These are phyloP conservation scores for Quercus tomentella DNA, from an alignment of 331 rosid genomes.

Conservation along the genomic window DNA sequence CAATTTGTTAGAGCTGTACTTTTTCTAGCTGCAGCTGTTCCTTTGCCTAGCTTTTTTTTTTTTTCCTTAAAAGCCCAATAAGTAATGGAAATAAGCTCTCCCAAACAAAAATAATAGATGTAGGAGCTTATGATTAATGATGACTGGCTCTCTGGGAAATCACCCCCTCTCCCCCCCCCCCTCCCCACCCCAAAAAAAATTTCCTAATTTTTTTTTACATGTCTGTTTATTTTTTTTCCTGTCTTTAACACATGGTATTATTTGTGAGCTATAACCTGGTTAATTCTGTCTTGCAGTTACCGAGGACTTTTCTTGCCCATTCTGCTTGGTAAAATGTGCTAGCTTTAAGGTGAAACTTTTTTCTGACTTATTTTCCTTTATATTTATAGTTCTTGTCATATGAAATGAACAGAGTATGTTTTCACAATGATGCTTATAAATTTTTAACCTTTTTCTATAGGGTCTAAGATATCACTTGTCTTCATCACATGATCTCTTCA, in stretches of 20 bases:
- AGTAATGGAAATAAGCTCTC: too few relatives aligned
- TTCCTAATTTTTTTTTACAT: background rate
- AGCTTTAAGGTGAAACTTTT: slow-evolving; percentile 63
- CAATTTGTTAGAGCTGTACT: too few relatives aligned
- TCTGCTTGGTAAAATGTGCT: slow-evolving; percentile 83
- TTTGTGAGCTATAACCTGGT: background rate
- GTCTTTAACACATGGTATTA: background rate
- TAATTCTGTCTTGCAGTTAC: slow-evolving; percentile 53
- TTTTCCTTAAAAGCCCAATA: too few relatives aligned
- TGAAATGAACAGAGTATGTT: background rate
- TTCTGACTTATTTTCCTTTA: background rate
- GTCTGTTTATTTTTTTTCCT: background rate
- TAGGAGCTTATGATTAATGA: background rate
- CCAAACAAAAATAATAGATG: too few relatives aligned
- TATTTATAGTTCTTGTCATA: background rate
- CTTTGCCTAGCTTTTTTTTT: too few relatives aligned
- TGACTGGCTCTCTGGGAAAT: slow-evolving; percentile 3
- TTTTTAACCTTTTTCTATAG: slow-evolving; percentile 33
- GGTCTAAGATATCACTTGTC: slow-evolving; percentile 75
- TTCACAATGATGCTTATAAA: slow-evolving; percentile 12
- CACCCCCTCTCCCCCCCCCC: background rate
- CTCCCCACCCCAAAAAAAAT: background rate
- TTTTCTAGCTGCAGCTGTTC: too few relatives aligned
- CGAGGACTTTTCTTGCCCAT: slow-evolving; percentile 80
- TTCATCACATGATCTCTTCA: slow-evolving; percentile 80